Base-by-base conservation (phyloP, 495 filamentous ascomycete species). In the Podospora pseudocomata region DNA sequence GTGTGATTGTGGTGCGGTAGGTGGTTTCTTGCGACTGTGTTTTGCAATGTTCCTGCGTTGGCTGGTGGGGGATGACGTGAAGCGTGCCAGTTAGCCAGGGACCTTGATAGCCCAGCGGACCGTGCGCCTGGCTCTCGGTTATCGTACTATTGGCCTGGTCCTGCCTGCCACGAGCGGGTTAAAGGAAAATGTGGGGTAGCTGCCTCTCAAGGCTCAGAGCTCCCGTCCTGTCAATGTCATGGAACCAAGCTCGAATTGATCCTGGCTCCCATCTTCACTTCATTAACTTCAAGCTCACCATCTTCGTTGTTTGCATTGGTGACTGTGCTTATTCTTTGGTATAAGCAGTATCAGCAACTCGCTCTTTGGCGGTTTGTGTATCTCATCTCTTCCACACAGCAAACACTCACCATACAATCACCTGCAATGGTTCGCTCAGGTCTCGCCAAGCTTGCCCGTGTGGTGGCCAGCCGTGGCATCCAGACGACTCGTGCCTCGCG, bases 381-480 rank as follows among this genome's bases (percentile, higher is more conserved):
- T 56, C 11, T 9, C 49, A 57, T 27, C 28, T 60, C 19, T 26
- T 7, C 7, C 53, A 34, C 18, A 53, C 5, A 26, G 44, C 13
- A 13, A 28, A 11, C 15, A 49, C 39, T 19, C 20, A 64, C 30
- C 65, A 60, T n/a, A 0, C 11, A n/a, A 65, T 19, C 6, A 27
- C 60, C 61, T 18, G 75, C 54, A 60, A 81, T 80, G 78, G 65
- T 69, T 13, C 78, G 78, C 57, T 27, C 72, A 3, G 65, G 26
- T 20, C 30, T 76, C 34, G 20, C 69, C 64, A 75, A 71, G 44
- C 63, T 79, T 32, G 72, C 71, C 58, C 71, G 73, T 19, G 55
- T 58, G 53, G 66, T 65, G 32, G 68, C 71, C 61, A 32, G 57
- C 63, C 68, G 68, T 13, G 65, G 73, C 39, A 58, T 76, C 62